phyloP scores from a whole-genome alignment of 805 yeast species.

The Maudiozyma turicensis region DNA sequence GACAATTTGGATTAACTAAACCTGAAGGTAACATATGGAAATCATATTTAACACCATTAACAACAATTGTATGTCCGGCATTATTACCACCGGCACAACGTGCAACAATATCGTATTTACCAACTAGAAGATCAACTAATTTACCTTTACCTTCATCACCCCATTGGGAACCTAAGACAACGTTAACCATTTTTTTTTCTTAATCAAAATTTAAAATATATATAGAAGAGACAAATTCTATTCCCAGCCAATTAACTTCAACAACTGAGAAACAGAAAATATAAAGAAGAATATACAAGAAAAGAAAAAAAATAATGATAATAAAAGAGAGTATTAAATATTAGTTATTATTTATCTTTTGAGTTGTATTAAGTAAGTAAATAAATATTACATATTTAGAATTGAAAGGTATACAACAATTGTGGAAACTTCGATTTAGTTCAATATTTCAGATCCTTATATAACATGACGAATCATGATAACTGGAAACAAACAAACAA shows the following conservation, averaged over 20 bases:
- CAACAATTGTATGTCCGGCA: slow-evolving; percentile 98
- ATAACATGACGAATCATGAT: too few species aligned
- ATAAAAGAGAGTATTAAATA: neutral
- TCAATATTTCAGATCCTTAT: too few species aligned
- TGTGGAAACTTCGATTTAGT: neutral
- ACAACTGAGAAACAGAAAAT: too few species aligned
- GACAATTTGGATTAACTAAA: slow-evolving; percentile 86
- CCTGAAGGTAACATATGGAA: slow-evolving; percentile 99
- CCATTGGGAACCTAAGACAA: slow-evolving; percentile 98
- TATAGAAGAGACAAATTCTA: neutral
- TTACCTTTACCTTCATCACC: slow-evolving; percentile 99
- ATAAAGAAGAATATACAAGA: neutral
- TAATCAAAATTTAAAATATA: neutral
- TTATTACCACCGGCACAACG: slow-evolving; percentile 98
- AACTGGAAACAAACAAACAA: too few species aligned
- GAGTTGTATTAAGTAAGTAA: neutral
- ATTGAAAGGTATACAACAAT: neutral
- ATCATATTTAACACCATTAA: slow-evolving; percentile 77
- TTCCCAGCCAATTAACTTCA: neutral
- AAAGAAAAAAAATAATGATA: neutral
- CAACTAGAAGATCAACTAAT: slow-evolving; percentile 90
- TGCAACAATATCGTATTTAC: slow-evolving; percentile 91
- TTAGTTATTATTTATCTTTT: neutral
- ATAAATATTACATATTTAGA: neutral
- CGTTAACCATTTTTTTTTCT: slow-evolving; percentile 38